Conservation (phyloP, 2,329 filamentous ascomycete species). For the Penicillium corylophilum region DNA sequence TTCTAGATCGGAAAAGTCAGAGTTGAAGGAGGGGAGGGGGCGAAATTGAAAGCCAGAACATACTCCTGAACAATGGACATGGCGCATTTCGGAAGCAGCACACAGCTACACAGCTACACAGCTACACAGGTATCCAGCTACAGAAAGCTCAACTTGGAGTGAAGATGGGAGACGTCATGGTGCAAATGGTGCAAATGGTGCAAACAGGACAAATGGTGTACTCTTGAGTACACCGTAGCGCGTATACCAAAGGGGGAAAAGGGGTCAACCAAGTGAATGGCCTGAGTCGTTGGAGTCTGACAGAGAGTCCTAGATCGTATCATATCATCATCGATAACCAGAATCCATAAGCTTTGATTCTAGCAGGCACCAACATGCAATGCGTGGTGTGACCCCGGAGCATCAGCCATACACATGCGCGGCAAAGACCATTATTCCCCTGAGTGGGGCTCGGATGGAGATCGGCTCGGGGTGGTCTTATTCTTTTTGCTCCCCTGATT, state of each 20-base stretch:
- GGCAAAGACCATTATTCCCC: conserved; percentile 11
- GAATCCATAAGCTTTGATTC: too few species aligned
- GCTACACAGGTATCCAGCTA: too few species aligned
- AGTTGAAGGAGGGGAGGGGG: background rate
- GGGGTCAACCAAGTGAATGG: background rate
- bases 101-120: background rate
- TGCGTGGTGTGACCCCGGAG: background rate
- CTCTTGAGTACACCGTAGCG: background rate
- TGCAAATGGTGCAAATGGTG: conserved; percentile 7
- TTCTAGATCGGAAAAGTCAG: conserved; percentile 36
- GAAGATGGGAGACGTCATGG: conserved; percentile 7
- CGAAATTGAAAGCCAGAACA: background rate
- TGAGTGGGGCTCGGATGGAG: conserved; percentile 25
- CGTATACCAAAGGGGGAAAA: background rate
- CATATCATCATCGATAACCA: too few species aligned
- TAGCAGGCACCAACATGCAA: background rate
- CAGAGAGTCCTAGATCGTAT: too few species aligned
- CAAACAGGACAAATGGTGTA: background rate
- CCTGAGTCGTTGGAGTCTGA: background rate
- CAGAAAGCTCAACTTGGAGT: background rate
- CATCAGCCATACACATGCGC: conserved; percentile 11
- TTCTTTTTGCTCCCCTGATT: conserved; percentile 1
- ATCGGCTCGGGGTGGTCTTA: conserved; percentile 26
- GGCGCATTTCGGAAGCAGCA: conserved; percentile 1
- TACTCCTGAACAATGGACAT: conserved; percentile 28